phyloP scores from a whole-genome alignment of 306 rosid genomes.

The Datisca glomerata region DNA sequence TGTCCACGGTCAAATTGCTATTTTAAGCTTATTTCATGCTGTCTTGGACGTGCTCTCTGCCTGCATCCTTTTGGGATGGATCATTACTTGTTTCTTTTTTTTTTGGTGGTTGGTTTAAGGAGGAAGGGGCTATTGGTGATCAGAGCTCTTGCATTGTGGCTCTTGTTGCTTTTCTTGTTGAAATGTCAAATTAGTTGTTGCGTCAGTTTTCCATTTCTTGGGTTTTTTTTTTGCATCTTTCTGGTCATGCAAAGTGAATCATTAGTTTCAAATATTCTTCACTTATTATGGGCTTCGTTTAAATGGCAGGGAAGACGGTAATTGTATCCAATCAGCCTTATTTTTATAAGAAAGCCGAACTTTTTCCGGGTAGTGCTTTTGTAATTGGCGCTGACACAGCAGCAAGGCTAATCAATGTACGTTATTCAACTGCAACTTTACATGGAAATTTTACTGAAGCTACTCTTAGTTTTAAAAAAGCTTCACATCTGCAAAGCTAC shows the following conservation, averaged over 20 bases:
- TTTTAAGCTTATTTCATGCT: too few species aligned
- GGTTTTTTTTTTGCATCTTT: background rate
- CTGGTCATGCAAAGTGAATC: background rate
- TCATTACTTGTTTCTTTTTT: too few species aligned
- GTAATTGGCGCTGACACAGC: slow-evolving; percentile 93
- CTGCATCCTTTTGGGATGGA: too few species aligned
- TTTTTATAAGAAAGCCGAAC: slow-evolving; percentile 83
- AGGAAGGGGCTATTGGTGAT: too few species aligned
- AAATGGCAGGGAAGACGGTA: slow-evolving; percentile 63
- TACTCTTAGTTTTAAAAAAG: background rate
- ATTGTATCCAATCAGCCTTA: slow-evolving; percentile 79
- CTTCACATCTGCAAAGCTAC: background rate
- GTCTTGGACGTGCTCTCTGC: too few species aligned
- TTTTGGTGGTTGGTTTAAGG: too few species aligned
- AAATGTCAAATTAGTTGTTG: too few species aligned
- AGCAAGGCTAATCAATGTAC: slow-evolving; percentile 70
- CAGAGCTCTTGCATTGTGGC: too few species aligned
- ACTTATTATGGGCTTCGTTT: slow-evolving; percentile 3
- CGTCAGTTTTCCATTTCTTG: too few species aligned
- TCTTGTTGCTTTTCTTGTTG: too few species aligned
- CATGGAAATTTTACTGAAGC: background rate
- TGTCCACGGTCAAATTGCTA: too few species aligned
- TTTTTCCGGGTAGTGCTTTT: slow-evolving; percentile 88
- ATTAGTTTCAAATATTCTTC: background rate
- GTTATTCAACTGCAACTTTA: slow-evolving; percentile 8